These are phyloP conservation scores for Yamadazyma epiphylla DNA, from an alignment of 1,139 yeast genomes.

Conservation along the genomic window DNA sequence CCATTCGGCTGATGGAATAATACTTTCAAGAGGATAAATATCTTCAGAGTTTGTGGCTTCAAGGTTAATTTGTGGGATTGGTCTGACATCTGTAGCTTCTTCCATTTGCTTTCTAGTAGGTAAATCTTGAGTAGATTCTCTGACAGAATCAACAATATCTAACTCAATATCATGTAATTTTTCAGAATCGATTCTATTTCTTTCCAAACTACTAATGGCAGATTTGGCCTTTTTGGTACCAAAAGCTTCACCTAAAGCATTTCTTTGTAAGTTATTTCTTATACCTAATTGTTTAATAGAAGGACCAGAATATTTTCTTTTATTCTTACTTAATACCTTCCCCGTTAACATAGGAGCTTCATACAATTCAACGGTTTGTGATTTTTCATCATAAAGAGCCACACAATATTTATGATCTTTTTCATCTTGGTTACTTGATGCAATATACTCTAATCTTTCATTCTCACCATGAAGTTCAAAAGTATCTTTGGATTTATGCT, in stretches of 20 bases:
- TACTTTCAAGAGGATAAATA: slow-evolving; percentile 66
- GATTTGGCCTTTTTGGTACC: slow-evolving; percentile 97
- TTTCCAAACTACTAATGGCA: slow-evolving; percentile 76
- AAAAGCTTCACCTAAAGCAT: slow-evolving; percentile 87
- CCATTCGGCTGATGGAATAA: slow-evolving; percentile 70
- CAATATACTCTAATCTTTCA: slow-evolving; percentile 69
- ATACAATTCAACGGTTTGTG: slow-evolving; percentile 56
- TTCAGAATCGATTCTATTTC: slow-evolving; percentile 83
- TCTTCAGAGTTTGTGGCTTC: slow-evolving; percentile 81
- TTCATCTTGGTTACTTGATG: slow-evolving; percentile 44
- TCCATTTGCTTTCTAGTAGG: slow-evolving; percentile 66
- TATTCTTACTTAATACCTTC: slow-evolving; percentile 51
- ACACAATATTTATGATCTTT: slow-evolving; percentile 41
- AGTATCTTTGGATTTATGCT: slow-evolving; percentile 45
- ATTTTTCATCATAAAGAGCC: slow-evolving; percentile 66
- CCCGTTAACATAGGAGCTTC: slow-evolving; percentile 58
- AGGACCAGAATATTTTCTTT: slow-evolving; percentile 56
- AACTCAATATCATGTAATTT: slow-evolving; percentile 69
- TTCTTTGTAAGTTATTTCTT: slow-evolving; percentile 59
- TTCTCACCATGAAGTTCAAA: slow-evolving; percentile 74
- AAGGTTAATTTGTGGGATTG: slow-evolving; percentile 74
- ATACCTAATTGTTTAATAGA: slow-evolving; percentile 53
- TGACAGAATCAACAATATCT: slow-evolving; percentile 81
- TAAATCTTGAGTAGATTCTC: slow-evolving; percentile 62
- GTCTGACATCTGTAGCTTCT: slow-evolving; percentile 62